phyloP scores from a whole-genome alignment of 495 filamentous ascomycete genomes.

The Trichoderma gamsii region DNA sequence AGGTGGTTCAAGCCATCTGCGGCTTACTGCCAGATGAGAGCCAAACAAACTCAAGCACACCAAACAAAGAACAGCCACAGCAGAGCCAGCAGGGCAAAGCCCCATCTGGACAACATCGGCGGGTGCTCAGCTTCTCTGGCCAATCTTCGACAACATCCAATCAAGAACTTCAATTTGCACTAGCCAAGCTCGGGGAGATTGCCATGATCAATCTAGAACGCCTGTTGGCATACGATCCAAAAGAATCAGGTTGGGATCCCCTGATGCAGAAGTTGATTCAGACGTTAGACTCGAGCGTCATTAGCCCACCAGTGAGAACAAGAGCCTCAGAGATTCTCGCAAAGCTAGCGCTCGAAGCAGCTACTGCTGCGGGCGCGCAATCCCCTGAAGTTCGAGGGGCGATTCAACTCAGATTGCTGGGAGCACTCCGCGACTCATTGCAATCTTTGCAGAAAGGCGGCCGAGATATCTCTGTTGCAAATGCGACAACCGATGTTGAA shows the following conservation, averaged over 20 bases:
- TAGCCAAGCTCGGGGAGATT: conserved; percentile 75
- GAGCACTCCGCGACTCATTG: conserved; percentile 58
- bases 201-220: conserved; percentile 73
- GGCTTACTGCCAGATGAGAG: conserved; percentile 39
- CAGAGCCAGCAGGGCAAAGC: conserved; percentile 22
- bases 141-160: conserved; percentile 47
- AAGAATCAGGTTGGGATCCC: conserved; percentile 65
- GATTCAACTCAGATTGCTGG: conserved; percentile 65
- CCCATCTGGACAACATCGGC: conserved; percentile 31
- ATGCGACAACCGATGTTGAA: conserved; percentile 59
- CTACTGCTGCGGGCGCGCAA: conserved; percentile 42
- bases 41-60: conserved; percentile 19
- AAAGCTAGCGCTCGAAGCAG: conserved; percentile 61
- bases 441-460: conserved; percentile 36
- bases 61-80: neutral
- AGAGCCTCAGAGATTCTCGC: conserved; percentile 70
- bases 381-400: conserved; percentile 45
- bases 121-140: conserved; percentile 54
- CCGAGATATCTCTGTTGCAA: conserved; percentile 44
- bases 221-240: conserved; percentile 56
- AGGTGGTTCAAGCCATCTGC: conserved; percentile 69
- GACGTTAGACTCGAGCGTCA: conserved; percentile 49
- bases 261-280: conserved; percentile 64
- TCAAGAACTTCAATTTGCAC: conserved; percentile 67
- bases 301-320: conserved; percentile 57